Conservation (phyloP, 768 basidiomycete species). For the Podaxis pistillaris region DNA sequence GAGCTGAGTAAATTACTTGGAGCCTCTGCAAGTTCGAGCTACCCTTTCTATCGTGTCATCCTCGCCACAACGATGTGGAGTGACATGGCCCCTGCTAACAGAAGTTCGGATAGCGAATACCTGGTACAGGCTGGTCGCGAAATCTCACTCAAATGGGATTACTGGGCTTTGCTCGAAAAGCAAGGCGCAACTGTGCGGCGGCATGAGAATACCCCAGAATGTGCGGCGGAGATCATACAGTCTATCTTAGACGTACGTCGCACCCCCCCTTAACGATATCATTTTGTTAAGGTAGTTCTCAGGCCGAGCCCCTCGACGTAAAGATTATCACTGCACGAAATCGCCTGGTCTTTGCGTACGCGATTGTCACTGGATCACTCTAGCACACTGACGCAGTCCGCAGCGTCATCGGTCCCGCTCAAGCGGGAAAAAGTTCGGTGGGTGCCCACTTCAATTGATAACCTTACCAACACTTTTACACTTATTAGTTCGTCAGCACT, state of each 20-base stretch:
- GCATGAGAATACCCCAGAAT: not conserved
- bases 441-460: not conserved
- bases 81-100: too few species aligned
- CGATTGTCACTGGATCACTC: not conserved
- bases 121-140: not conserved
- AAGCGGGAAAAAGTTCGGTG: not conserved
- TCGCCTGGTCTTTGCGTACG: not conserved
- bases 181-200: not conserved
- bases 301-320: not conserved
- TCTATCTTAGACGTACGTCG: not conserved
- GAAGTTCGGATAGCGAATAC: not conserved
- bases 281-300: not conserved
- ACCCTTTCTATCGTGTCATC: not conserved
- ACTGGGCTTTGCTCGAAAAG: not conserved
- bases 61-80: conserved; percentile 1
- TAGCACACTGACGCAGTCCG: too few species aligned
- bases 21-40: too few species aligned
- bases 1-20: not conserved
- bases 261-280: too few species aligned
- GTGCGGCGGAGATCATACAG: not conserved
- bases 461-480: not conserved
- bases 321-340: not conserved
- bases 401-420: not conserved
- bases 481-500: not conserved
- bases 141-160: not conserved